Conservation (phyloP, 768 basidiomycete species). For the Crepidotus variabilis region DNA sequence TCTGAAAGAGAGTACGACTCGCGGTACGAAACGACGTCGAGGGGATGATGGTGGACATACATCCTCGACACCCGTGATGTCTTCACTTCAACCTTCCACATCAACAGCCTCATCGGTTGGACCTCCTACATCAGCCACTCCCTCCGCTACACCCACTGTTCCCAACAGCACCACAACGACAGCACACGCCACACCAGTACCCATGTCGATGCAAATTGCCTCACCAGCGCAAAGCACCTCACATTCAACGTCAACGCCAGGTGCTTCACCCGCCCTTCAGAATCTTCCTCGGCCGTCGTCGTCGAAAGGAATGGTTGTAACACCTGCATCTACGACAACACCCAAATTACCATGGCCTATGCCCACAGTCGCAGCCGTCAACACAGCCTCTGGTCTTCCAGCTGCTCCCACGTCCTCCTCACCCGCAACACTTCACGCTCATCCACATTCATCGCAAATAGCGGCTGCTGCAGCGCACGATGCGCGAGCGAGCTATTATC, state of each 20-base stretch:
- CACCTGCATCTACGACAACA: conserved; percentile 19
- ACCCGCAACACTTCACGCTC: not conserved
- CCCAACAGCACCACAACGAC: conserved; percentile 15
- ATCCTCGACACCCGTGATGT: conserved; percentile 19
- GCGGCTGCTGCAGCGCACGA: conserved; percentile 25
- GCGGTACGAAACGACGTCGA: conserved; percentile 54
- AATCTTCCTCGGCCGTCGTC: conserved; percentile 38
- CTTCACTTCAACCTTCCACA: conserved; percentile 28
- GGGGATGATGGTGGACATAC: conserved; percentile 26
- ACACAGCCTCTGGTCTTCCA: conserved; percentile 51
- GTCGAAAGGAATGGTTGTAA: conserved; percentile 22
- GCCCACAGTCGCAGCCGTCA: conserved; percentile 65
- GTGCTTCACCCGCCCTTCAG: conserved; percentile 50
- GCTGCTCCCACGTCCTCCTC: conserved; percentile 9
- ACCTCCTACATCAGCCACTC: conserved; percentile 8
- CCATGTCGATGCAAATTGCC: conserved; percentile 15
- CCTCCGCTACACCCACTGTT: conserved; percentile 16
- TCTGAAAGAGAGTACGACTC: conserved; percentile 67
- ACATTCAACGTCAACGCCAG: conserved; percentile 39
- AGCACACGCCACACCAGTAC: conserved; percentile 15
- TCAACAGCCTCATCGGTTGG: conserved; percentile 20
- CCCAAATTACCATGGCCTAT: conserved; percentile 60
- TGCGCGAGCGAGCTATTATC: conserved; percentile 53
- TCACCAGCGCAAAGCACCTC: conserved; percentile 23
- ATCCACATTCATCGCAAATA: not conserved